Base-by-base conservation (phyloP, 2,329 filamentous ascomycete species). In the Colletotrichum viniferum region DNA sequence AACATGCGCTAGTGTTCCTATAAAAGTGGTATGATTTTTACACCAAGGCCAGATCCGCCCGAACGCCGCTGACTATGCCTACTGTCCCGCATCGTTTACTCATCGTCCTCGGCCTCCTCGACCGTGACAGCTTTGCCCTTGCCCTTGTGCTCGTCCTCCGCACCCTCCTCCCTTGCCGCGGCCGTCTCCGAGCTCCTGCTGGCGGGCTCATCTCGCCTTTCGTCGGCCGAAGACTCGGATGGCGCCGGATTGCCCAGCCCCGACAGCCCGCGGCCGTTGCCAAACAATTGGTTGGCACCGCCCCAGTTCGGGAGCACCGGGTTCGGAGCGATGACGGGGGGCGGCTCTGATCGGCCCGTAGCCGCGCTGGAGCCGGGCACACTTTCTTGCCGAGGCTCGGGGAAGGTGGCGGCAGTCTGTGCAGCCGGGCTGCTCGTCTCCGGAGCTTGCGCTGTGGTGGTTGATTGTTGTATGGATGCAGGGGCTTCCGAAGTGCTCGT, bases 281-380 rank as follows among this genome's bases (percentile, higher is more conserved):
- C 81, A 71, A 90, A 90, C 1, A 90, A 81, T 78, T 90, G 89
- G 18, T 87, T 84, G 4, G 87, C 81, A 16, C 88, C 87, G 62
- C 87, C 87, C 89, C 89, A 91, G 72, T 86, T 87, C 7, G 89
- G 88, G 73, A 86, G 80, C 26, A 88, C 80, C 18, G 88, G 88
- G 26, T 86, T 88, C 3, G 88, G 88, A 6, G 88, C 86, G 16
- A 88, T 85, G 18, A 90, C 86, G 24, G 80, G 78, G 7, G 83
- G 81, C 13, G 80, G 68, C 38, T 82, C 80, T 63, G 71, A 76
- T 61, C 75, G 70, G 3, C 34, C 34, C 14, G 43, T 56, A 4
- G 58, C 16, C n/a, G 34, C 60, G 74, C 60, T 55, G 38, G 69
- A 26, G 8, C 63, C 68, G 7, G 76, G 48, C 36, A 55, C 63